Conservation (phyloP, 169 alveolate genomes). For the Eimeria brunetti region DNA sequence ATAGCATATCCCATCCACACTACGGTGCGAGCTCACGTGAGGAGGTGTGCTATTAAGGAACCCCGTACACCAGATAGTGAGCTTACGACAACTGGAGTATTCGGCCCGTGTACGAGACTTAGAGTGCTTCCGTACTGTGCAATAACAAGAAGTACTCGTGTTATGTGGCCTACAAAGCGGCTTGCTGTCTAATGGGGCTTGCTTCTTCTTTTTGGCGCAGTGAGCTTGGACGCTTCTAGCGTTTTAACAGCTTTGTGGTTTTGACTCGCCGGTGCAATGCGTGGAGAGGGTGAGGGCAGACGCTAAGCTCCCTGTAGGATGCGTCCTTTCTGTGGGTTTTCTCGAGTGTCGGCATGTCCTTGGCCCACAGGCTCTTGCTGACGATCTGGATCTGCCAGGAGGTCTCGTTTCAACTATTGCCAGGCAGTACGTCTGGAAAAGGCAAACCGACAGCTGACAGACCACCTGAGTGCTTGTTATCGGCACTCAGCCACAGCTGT, state of each 20-base stretch:
- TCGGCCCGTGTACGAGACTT: background rate
- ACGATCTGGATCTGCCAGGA: background rate
- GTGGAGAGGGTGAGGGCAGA: background rate
- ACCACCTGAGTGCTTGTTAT: background rate
- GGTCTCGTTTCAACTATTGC: background rate
- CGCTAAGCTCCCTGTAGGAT: background rate
- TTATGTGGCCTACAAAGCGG: background rate
- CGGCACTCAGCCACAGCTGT: background rate
- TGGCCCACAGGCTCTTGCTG: too few relatives aligned
- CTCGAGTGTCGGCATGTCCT: background rate
- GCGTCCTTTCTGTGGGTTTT: background rate
- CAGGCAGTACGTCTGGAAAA: constrained; percentile 10
- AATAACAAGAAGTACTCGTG: background rate
- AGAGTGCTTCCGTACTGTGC: background rate
- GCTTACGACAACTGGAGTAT: background rate
- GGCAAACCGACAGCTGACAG: background rate
- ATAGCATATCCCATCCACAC: background rate
- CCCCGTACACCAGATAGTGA: background rate
- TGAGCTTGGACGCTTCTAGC: background rate
- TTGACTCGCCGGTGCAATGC: background rate
- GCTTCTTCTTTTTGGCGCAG: too few relatives aligned
- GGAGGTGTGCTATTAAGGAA: background rate
- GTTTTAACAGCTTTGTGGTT: background rate
- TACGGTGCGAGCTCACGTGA: background rate
- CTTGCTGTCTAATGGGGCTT: background rate